Evolutionary conservation across 1,284 basidiomycete species (phyloP).

Genomic region (Apiotrichum siamense): DNA sequence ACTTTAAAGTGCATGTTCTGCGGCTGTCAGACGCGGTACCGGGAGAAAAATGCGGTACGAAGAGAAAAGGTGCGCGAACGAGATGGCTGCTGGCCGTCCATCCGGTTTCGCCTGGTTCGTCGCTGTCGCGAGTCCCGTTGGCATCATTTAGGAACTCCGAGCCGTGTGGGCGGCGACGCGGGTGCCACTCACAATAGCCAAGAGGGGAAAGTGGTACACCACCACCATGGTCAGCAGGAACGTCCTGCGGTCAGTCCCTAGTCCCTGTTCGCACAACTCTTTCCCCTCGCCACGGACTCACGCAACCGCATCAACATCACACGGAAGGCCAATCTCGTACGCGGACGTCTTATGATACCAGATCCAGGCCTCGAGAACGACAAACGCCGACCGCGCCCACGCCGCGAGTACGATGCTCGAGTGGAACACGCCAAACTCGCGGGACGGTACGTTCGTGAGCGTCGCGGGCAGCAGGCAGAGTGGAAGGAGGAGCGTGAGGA

Average conservation of each 20-base stretch:
- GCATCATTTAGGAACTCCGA: no score
- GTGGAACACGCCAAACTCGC: neutral
- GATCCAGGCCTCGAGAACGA: neutral
- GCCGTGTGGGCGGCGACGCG: no score
- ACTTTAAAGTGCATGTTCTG: constrained; percentile 1
- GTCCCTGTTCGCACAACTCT: no score
- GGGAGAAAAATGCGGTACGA: no score
- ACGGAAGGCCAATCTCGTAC: neutral
- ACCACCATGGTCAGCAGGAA: neutral
- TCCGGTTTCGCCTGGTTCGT: no score
- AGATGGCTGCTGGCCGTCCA: no score
- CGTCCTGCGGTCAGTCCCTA: neutral
- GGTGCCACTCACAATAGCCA: neutral
- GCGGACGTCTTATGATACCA: neutral
- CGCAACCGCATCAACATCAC: neutral
- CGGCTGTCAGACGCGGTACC: neutral
- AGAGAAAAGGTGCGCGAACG: no score
- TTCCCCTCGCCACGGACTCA: no score
- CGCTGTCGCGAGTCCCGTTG: no score
- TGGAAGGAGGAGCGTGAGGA: neutral
- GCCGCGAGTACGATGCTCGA: neutral
- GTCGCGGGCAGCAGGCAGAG: neutral
- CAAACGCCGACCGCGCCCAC: neutral
- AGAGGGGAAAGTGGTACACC: neutral
- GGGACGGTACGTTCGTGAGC: neutral